Conservation (phyloP, 257 asterid species). For the Apocynum venetum region DNA sequence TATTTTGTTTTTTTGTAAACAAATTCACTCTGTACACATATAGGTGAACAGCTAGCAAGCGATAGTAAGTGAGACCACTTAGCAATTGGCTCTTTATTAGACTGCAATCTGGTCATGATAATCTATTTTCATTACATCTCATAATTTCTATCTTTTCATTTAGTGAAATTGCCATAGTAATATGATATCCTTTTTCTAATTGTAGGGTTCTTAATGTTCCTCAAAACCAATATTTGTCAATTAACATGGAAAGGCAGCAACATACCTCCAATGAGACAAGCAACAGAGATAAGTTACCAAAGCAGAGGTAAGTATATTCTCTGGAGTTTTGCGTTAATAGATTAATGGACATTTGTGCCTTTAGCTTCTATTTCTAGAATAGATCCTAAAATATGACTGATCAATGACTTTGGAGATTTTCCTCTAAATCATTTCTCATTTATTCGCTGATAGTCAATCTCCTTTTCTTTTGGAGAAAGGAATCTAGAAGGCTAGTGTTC, state of each 20-base stretch:
- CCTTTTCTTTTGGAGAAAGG: background rate
- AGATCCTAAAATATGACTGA: background rate
- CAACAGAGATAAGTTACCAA: slow-evolving; percentile 35
- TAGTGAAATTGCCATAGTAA: background rate
- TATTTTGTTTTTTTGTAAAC: background rate
- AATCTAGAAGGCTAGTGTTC: background rate
- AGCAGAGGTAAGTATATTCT: slow-evolving; percentile 47
- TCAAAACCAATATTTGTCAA: slow-evolving; percentile 54
- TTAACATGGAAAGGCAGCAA: slow-evolving; percentile 38
- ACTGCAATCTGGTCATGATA: background rate
- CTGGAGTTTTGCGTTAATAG: background rate
- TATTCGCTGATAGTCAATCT: background rate
- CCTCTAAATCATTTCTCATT: background rate
- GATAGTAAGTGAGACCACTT: background rate
- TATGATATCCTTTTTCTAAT: background rate
- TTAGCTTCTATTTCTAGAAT: background rate
- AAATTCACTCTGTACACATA: background rate
- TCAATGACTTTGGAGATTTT: background rate
- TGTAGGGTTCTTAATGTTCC: slow-evolving; percentile 75
- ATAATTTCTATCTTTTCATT: background rate
- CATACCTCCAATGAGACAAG: slow-evolving; percentile 35
- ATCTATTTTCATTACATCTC: background rate
- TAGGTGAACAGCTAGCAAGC: background rate
- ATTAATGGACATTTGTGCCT: background rate
- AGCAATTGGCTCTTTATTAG: background rate